These are phyloP conservation scores for Vicia villosa DNA, from an alignment of 306 rosid genomes.

Conservation along the genomic window DNA sequence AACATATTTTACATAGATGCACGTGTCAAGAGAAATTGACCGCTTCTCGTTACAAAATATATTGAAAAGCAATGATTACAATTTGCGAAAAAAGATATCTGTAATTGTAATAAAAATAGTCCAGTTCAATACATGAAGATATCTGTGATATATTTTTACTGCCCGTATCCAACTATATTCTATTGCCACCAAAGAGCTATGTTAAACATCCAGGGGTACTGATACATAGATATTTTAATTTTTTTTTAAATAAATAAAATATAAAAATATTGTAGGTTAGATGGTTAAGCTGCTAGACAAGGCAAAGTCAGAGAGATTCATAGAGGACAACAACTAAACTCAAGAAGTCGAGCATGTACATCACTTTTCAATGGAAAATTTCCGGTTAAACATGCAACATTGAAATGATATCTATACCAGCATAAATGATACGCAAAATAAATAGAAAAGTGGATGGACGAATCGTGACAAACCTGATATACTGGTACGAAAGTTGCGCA, in stretches of 20 bases:
- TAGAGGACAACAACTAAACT: constrained; percentile 2
- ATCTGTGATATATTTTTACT: not conserved
- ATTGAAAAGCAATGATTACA: not conserved
- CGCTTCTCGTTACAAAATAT: not conserved
- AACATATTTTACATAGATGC: constrained; percentile 3
- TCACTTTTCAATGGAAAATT: constrained; percentile 8
- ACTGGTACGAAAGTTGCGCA: constrained; percentile 90
- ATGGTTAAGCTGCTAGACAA: not conserved
- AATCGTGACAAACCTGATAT: constrained; percentile 68
- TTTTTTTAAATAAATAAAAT: not conserved
- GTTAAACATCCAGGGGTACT: not conserved
- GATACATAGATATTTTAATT: not conserved
- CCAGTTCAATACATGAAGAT: not conserved
- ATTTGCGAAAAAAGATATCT: not conserved
- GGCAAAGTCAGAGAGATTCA: not conserved
- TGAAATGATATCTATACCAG: not conserved
- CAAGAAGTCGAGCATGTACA: not conserved
- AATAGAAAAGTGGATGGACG: constrained; percentile 13
- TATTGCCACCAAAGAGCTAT: not conserved
- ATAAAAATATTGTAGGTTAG: not conserved
- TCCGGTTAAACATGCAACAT: constrained; percentile 14
- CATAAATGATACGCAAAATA: not conserved
- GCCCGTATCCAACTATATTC: not conserved
- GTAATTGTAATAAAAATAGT: not conserved
- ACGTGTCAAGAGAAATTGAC: constrained; percentile 3